A percentile compares a stretch with the other conserved stretches of the same genome.
Evolutionary conservation across 1,284 basidiomycete genomes (phyloP).

Genomic region (Ustilago crameri): DNA sequence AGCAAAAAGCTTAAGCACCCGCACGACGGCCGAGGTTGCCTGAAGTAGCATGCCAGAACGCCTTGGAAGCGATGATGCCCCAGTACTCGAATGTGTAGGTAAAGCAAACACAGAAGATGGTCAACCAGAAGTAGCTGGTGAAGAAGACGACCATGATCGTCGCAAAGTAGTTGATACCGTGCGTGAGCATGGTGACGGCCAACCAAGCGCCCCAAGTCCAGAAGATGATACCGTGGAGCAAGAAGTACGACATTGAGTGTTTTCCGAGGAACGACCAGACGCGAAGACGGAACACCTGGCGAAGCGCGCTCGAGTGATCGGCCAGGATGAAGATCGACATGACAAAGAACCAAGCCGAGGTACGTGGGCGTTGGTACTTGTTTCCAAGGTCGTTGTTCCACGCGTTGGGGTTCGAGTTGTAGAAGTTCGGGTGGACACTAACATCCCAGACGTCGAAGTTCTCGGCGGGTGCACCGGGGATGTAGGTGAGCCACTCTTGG

Average conservation of each 20-base stretch:
- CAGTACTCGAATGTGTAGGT: constrained; percentile 61
- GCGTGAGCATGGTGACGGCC: constrained; percentile 43
- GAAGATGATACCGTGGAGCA: constrained; percentile 60
- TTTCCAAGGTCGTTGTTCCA: constrained; percentile 33
- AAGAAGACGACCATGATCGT: constrained; percentile 54
- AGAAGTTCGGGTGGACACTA: constrained; percentile 58
- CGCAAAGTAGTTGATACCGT: constrained; percentile 48
- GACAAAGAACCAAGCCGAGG: constrained; percentile 47
- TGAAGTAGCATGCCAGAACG: constrained; percentile 53
- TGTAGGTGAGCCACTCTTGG: constrained; percentile 44
- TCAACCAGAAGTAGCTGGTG: constrained; percentile 48
- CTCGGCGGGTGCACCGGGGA: constrained; percentile 31
- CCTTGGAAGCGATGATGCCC: constrained; percentile 56
- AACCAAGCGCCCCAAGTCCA: constrained; percentile 60
- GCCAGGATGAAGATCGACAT: constrained; percentile 57
- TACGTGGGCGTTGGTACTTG: constrained; percentile 41
- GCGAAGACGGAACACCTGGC: constrained; percentile 50
- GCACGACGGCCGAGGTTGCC: constrained; percentile 51
- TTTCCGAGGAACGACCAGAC: constrained; percentile 58
- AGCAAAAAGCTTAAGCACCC: constrained; percentile 13
- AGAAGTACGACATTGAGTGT: constrained; percentile 57
- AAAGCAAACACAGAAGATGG: constrained; percentile 51
- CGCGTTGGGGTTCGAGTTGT: constrained; percentile 37
- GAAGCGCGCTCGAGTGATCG: constrained; percentile 52
- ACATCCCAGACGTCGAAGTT: constrained; percentile 45